Evolutionary conservation across 495 filamentous ascomycete genomes (phyloP).

Genomic region (Chaetomium tenue): DNA sequence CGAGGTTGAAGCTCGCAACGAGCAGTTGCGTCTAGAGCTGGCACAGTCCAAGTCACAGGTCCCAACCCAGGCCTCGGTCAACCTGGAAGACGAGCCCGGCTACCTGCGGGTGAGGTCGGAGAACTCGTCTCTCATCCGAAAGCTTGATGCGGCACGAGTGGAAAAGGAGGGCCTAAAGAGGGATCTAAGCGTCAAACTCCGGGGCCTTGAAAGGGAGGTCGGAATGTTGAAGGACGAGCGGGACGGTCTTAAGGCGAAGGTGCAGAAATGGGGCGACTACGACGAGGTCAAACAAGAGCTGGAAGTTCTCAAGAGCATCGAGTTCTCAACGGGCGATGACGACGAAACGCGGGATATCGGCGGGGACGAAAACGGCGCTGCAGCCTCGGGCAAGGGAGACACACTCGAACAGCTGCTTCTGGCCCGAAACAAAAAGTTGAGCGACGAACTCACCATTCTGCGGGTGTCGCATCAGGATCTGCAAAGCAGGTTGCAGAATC

Average conservation of each 20-base stretch:
- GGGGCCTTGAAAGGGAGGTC: constrained; percentile 70
- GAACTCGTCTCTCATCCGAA: constrained; percentile 84
- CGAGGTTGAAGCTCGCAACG: constrained; percentile 91
- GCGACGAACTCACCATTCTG: constrained; percentile 86
- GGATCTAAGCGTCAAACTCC: constrained; percentile 67
- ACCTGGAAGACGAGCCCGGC: constrained; percentile 80
- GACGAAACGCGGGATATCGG: constrained; percentile 55
- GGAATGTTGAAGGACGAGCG: constrained; percentile 64
- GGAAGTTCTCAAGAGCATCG: constrained; percentile 95
- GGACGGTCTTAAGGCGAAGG: constrained; percentile 68
- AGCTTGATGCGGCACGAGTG: constrained; percentile 74
- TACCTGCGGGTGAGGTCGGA: constrained; percentile 86
- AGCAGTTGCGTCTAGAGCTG: constrained; percentile 85
- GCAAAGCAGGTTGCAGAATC: constrained; percentile 69
- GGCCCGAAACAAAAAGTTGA: constrained; percentile 91
- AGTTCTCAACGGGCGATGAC: constrained; percentile 88
- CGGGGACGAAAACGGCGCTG: constrained; percentile 49
- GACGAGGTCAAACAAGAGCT: constrained; percentile 93
- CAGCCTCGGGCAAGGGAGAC: constrained; percentile 64
- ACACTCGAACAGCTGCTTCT: constrained; percentile 87
- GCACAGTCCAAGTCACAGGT: constrained; percentile 80
- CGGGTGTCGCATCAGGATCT: constrained; percentile 93
- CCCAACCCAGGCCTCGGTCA: constrained; percentile 53
- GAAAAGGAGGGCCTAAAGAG: constrained; percentile 78
- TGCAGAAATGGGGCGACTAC: constrained; percentile 90